Base-by-base conservation (phyloP, 2,329 filamentous ascomycete genomes). In the Eutypella sp. region DNA sequence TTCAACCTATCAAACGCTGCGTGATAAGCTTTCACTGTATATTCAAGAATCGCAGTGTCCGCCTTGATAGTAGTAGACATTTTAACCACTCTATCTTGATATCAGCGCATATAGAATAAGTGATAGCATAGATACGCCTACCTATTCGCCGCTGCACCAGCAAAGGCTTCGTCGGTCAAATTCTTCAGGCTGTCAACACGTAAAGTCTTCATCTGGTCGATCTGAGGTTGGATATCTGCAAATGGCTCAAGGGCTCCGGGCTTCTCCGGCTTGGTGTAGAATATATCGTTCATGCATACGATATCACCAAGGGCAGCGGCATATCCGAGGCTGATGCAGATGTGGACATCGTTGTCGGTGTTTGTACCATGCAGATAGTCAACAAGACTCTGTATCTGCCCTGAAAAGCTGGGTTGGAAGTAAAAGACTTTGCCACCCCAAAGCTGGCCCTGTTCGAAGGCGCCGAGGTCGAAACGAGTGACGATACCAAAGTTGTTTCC, bases 361-460 rank as follows among this genome's bases (percentile, higher is more conserved):
- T 47, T 39, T 16, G 47, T 47, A 8, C 25, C n/a, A 8, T 46
- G 36, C 3, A 54, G 44, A 5, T 54, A 40, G 11, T 45, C 24
- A 10, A 49, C 47, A 16, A 54, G 41, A 37, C 16, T 43, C 10
- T 53, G 22, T 20, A 53, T 46, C 40, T 55, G 52, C 1, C 36
- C 40, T 16, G 45, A 34, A 31, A 53, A 48, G 13, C 47, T 53
- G 13, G 45, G 47, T 10, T 38, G 44, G 38, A 52, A 54, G 29
- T 56, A 56, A 40, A 47, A 56, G 38, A 56, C 2, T n/a, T 46
- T 52, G 5, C 65, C 65, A 13, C 59, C 64, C 65, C 63, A 67
- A 10, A 68, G 4, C 9, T 34, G 46, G 3, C 46, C 51, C 41
- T 55, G 51, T n/a, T 46, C 24, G 37, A 55, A 52, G 13, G 39